Evolutionary conservation across 768 basidiomycete genomes (phyloP).

Genomic region (Dictyophora rubrovolvata): DNA sequence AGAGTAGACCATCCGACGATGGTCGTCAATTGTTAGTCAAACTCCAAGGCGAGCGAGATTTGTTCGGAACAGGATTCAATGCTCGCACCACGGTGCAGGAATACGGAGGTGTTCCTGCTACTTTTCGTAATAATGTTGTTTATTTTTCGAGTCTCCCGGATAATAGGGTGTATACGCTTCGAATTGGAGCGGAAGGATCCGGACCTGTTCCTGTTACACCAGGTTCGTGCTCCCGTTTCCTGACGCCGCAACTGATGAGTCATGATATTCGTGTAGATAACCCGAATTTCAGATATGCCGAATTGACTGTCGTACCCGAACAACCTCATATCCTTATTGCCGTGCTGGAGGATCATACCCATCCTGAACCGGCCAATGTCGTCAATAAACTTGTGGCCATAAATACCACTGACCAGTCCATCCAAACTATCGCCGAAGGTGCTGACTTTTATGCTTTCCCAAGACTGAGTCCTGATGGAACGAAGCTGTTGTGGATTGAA

Average conservation of each 20-base stretch:
- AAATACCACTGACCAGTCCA: constrained; percentile 32
- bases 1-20: constrained; percentile 46
- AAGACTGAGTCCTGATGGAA: constrained; percentile 49
- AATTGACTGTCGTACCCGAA: constrained; percentile 48
- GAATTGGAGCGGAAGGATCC: constrained; percentile 15
- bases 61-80: constrained; percentile 46
- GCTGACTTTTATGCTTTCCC: constrained; percentile 66
- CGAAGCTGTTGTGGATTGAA: constrained; percentile 47
- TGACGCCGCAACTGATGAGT: neutral
- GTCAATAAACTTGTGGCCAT: constrained; percentile 51
- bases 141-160: constrained; percentile 53
- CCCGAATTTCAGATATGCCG: constrained; percentile 48
- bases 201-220: constrained; percentile 45
- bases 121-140: constrained; percentile 36
- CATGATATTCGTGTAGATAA: constrained; percentile 27
- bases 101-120: constrained; percentile 58
- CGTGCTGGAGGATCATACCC: constrained; percentile 63
- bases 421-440: constrained; percentile 40
- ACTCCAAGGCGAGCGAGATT: constrained; percentile 36
- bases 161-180: constrained; percentile 37
- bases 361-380: constrained; percentile 37
- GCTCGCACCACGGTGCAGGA: constrained; percentile 53
- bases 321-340: constrained; percentile 46
- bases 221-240: constrained; percentile 28
- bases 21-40: constrained; percentile 51